phyloP scores from a whole-genome alignment of 176 grass and related monocot species.

The Cenchrus fungigraminus region DNA sequence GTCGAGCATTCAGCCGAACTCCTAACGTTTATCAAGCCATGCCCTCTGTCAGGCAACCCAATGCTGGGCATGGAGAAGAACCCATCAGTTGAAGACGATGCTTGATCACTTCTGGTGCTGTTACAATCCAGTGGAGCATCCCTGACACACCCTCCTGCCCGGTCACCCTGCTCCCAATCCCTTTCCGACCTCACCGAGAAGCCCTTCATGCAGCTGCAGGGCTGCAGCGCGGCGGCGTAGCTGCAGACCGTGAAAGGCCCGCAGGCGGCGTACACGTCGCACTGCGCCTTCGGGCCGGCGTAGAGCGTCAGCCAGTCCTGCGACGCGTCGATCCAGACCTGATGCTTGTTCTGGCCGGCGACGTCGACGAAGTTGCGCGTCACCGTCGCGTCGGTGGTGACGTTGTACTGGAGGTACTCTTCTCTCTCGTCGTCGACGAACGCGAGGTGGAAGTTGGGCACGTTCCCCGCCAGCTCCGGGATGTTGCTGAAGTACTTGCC shows the following conservation, averaged over 20 bases:
- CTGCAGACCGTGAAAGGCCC: slow-evolving; percentile 37
- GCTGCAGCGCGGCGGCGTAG: neutral
- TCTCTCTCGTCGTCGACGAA: slow-evolving; percentile 30
- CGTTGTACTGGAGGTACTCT: slow-evolving; percentile 46
- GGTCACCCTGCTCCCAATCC: slow-evolving; percentile 47
- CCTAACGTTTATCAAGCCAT: neutral
- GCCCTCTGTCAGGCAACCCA: slow-evolving; percentile 23
- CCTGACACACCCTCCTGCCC: slow-evolving; percentile 43
- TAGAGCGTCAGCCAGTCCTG: slow-evolving; percentile 39
- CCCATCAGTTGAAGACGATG: slow-evolving; percentile 21
- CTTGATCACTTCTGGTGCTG: neutral
- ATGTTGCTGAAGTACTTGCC: slow-evolving; percentile 31
- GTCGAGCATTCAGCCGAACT: slow-evolving; percentile 27
- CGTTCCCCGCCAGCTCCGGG: slow-evolving; percentile 28
- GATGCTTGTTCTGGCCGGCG: slow-evolving; percentile 39
- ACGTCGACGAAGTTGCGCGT: slow-evolving; percentile 43
- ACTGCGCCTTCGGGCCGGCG: slow-evolving; percentile 20
- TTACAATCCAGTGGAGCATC: slow-evolving; percentile 38
- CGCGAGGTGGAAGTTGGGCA: neutral
- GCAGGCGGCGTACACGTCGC: slow-evolving; percentile 43
- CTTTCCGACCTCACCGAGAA: slow-evolving; percentile 23
- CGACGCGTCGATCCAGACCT: slow-evolving; percentile 28
- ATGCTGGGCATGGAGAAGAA: slow-evolving; percentile 34
- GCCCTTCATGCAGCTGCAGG: slow-evolving; percentile 47
- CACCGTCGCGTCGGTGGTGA: neutral